These are phyloP conservation scores for Periconia sp. DNA, from an alignment of 2,329 filamentous ascomycete species.

Conservation along the genomic window DNA sequence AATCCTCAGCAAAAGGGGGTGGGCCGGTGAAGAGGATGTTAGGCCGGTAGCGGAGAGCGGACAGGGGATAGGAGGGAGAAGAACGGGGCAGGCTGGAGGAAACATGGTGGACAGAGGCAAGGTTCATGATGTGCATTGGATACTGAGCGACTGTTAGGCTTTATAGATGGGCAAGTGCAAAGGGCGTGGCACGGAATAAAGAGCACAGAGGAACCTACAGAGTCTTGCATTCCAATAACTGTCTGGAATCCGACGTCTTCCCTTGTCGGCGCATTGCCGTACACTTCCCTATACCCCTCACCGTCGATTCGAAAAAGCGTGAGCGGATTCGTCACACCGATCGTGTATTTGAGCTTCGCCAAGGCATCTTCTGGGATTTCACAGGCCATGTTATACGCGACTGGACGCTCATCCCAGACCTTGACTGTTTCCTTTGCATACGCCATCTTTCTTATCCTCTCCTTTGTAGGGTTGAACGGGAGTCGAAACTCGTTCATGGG, in stretches of 20 bases:
- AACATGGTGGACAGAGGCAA: constrained; percentile 68
- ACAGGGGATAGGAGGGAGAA: constrained; percentile 60
- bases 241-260: constrained; percentile 68
- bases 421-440: constrained; percentile 67
- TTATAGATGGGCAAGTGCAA: not conserved
- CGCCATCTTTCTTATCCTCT: constrained; percentile 63
- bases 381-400: constrained; percentile 52
- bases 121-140: constrained; percentile 71
- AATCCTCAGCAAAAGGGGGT: constrained; percentile 71
- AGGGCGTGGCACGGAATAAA: too few species aligned
- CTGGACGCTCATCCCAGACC: constrained; percentile 67
- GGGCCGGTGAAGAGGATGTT: constrained; percentile 74
- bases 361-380: constrained; percentile 62
- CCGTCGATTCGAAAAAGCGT: constrained; percentile 73
- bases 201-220: too few species aligned
- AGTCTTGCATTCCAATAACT: constrained; percentile 72
- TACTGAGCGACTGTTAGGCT: constrained; percentile 56
- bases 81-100: constrained; percentile 62
- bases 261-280: constrained; percentile 64
- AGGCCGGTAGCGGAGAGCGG: constrained; percentile 70
- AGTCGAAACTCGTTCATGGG: constrained; percentile 70
- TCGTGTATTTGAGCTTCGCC: constrained; percentile 66
- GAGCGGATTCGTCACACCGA: constrained; percentile 71
- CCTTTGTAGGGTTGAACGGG: constrained; percentile 66
- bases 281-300: constrained; percentile 62